A percentile compares a stretch with the other conserved stretches of the same genome.
phyloP scores from a whole-genome alignment of 768 basidiomycete species.

The Leccinum disarticulatum region DNA sequence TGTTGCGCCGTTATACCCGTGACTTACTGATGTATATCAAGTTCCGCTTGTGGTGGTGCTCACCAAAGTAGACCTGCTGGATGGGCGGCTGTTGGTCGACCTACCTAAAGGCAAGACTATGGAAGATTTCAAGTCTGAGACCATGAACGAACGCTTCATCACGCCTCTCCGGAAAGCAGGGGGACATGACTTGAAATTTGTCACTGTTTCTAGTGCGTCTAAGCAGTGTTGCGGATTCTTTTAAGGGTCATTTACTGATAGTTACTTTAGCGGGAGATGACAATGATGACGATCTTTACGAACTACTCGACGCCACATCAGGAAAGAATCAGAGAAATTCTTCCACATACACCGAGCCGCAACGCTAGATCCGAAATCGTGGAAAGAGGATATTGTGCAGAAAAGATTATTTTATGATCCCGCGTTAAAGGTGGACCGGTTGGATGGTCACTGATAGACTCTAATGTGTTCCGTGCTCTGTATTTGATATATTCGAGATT shows the following conservation, averaged over 20 bases:
- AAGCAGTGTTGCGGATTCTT: not conserved
- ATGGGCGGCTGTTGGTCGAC: slow-evolving; percentile 4
- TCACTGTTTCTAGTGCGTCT: slow-evolving; percentile 14
- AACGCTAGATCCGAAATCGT: not conserved
- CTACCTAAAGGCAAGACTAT: not conserved
- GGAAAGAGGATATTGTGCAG: not conserved
- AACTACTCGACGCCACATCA: slow-evolving; percentile 2
- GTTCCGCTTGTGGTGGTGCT: slow-evolving; percentile 15
- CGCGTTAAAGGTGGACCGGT: not conserved
- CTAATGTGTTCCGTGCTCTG: not conserved
- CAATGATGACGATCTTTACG: slow-evolving; percentile 1
- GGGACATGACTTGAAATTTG: slow-evolving; percentile 2
- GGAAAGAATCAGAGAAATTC: no score
- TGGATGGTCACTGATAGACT: not conserved
- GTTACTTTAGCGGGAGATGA: slow-evolving; percentile 4
- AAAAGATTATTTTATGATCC: not conserved
- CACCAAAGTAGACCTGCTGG: slow-evolving; percentile 16
- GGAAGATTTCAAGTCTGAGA: not conserved
- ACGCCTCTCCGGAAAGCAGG: not conserved
- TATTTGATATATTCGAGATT: not conserved
- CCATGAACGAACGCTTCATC: slow-evolving; percentile 1
- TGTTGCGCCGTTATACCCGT: slow-evolving; percentile 1
- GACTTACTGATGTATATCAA: not conserved
- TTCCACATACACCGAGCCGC: no score
- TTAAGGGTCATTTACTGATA: not conserved